These are phyloP conservation scores for Alternaria sp. DNA, from an alignment of 2,329 filamentous ascomycete genomes.

Conservation along the genomic window DNA sequence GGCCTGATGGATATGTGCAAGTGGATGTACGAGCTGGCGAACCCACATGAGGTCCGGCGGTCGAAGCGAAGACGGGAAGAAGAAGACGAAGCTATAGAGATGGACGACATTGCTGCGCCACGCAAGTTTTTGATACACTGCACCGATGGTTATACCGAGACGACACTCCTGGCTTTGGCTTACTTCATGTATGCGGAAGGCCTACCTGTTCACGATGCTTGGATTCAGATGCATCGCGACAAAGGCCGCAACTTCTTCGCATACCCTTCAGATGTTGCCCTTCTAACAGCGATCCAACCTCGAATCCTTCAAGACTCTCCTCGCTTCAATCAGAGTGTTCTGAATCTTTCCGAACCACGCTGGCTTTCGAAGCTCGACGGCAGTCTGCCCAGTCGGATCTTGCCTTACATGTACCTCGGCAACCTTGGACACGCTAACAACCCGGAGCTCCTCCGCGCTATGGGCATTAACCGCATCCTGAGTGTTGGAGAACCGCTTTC, in stretches of 20 bases:
- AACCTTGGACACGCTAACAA: conserved; percentile 96
- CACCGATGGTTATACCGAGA: conserved; percentile 95
- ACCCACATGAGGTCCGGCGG: conserved; percentile 59
- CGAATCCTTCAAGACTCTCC: conserved; percentile 78
- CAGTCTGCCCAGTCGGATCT: conserved; percentile 84
- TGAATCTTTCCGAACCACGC: conserved; percentile 68
- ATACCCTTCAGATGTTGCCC: conserved; percentile 85
- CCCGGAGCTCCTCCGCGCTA: conserved; percentile 74
- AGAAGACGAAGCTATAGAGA: conserved; percentile 63
- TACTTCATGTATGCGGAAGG: conserved; percentile 95
- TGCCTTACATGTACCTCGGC: conserved; percentile 95
- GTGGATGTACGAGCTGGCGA: conserved; percentile 86
- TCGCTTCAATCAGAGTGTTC: conserved; percentile 54
- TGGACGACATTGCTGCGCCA: conserved; percentile 54
- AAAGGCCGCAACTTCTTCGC: conserved; percentile 94
- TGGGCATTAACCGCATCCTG: conserved; percentile 86
- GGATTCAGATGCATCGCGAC: conserved; percentile 81
- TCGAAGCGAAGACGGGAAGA: conserved; percentile 54
- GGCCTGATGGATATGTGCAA: conserved; percentile 84
- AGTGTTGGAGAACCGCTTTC: conserved; percentile 89
- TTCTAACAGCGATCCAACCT: conserved; percentile 77
- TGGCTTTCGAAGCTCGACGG: conserved; percentile 89
- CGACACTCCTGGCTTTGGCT: conserved; percentile 83
- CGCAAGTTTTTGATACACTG: conserved; percentile 87
- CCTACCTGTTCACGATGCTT: conserved; percentile 79